Conservation (phyloP, 1,139 yeast genomes). For the Kodamaea anthophila region DNA sequence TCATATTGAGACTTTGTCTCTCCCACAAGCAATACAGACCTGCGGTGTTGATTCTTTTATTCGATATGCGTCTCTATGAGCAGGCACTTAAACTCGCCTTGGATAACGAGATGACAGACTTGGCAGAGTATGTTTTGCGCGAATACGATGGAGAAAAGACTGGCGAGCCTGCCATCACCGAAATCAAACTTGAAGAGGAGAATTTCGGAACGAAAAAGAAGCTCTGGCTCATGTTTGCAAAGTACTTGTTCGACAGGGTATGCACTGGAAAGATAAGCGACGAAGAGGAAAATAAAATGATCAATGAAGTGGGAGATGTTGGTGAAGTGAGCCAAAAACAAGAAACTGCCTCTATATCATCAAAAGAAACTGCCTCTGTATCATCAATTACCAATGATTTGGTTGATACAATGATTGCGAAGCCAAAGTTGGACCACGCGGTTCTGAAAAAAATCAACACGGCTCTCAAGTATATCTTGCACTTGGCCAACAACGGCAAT, state of each 20-base stretch:
- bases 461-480: constrained; percentile 36
- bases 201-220: constrained; percentile 50
- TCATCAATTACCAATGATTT: constrained; percentile 8
- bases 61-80: constrained; percentile 60
- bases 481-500: constrained; percentile 28
- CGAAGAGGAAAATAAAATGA: constrained; percentile 7
- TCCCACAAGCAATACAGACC: constrained; percentile 53
- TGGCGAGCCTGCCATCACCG: constrained; percentile 15
- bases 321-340: constrained; percentile 1
- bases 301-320: not conserved
- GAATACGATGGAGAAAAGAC: constrained; percentile 21
- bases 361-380: not conserved
- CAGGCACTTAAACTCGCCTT: constrained; percentile 79
- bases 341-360: not conserved
- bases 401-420: constrained; percentile 6
- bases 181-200: constrained; percentile 28
- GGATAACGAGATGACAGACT: constrained; percentile 51
- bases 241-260: constrained; percentile 44
- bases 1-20: constrained; percentile 68
- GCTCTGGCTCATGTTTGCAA: constrained; percentile 69
- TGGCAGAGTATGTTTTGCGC: constrained; percentile 40
- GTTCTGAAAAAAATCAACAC: constrained; percentile 18
- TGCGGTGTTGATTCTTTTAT: constrained; percentile 65
- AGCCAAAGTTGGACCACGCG: not conserved
- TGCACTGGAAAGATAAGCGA: constrained; percentile 21